phyloP scores from a whole-genome alignment of 2,329 filamentous ascomycete genomes.

The Botrytis elliptica region DNA sequence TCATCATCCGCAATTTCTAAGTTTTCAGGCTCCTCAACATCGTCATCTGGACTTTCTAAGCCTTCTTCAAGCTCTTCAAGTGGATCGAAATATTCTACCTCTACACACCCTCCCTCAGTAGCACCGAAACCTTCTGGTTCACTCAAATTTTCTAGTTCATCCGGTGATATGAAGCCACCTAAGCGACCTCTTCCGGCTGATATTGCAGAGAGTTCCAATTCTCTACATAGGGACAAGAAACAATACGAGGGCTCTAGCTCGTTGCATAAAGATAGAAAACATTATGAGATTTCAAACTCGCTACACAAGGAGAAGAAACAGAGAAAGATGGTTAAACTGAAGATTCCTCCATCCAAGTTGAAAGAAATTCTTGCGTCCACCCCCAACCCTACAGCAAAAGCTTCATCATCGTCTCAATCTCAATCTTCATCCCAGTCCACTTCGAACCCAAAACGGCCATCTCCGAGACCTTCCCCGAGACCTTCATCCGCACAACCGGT shows the following conservation, averaged over 20 bases:
- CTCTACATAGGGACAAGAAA: conserved; percentile 6
- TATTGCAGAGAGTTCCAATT: conserved; percentile 19
- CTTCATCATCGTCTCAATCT: conserved; percentile 12
- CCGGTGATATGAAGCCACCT: conserved; percentile 28
- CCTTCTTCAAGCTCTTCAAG: not conserved
- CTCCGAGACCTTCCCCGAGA: conserved; percentile 25
- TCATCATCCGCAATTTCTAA: not conserved
- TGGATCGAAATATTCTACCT: conserved; percentile 5
- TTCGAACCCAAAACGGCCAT: conserved; percentile 9
- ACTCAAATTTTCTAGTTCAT: conserved; percentile 9
- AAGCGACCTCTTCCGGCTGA: conserved; percentile 30
- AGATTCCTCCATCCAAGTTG: conserved; percentile 25
- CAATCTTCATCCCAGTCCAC: conserved; percentile 19
- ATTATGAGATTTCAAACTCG: conserved; percentile 7
- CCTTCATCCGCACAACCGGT: conserved; percentile 25
- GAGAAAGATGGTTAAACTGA: conserved; percentile 22
- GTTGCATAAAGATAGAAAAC: conserved; percentile 4
- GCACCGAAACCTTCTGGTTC: not conserved
- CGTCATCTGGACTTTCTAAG: not conserved
- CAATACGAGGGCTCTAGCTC: conserved; percentile 15
- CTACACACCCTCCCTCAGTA: not conserved
- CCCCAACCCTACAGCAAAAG: conserved; percentile 27
- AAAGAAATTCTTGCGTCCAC: conserved; percentile 27
- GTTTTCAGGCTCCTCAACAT: not conserved
- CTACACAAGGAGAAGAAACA: conserved; percentile 3